phyloP scores from a whole-genome alignment of 306 rosid species.

The Mucuna pruriens region DNA sequence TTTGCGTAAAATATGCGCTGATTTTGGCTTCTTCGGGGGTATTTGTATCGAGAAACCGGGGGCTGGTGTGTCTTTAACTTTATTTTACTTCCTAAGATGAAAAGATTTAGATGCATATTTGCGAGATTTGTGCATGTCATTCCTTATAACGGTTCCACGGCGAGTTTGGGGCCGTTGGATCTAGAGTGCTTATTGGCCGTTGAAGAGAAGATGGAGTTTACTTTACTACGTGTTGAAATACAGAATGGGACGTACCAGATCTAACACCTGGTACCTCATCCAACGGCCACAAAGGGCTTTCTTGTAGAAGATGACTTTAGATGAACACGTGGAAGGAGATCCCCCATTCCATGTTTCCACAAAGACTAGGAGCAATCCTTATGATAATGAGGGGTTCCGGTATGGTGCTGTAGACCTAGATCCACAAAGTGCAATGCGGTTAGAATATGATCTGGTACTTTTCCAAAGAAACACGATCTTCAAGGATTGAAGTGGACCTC shows the following conservation, averaged over 20 bases:
- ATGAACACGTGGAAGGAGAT: constrained; percentile 53
- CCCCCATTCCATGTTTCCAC: constrained; percentile 47
- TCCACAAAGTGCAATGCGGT: background rate
- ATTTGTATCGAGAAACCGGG: constrained; percentile 30
- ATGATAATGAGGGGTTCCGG: constrained; percentile 6
- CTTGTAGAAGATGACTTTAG: constrained; percentile 15
- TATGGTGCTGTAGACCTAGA: constrained; percentile 25
- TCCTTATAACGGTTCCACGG: constrained; percentile 38
- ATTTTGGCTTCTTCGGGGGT: constrained; percentile 47
- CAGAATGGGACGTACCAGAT: constrained; percentile 39
- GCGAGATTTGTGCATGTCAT: constrained; percentile 36
- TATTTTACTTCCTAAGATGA: constrained; percentile 38
- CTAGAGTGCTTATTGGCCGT: constrained; percentile 17
- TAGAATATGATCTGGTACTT: constrained; percentile 2
- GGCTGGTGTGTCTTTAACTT: constrained; percentile 41
- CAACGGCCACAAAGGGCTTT: constrained; percentile 48
- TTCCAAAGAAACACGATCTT: background rate
- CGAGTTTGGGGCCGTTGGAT: constrained; percentile 61
- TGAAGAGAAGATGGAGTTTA: constrained; percentile 17
- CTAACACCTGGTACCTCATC: constrained; percentile 38
- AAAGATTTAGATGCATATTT: constrained; percentile 24
- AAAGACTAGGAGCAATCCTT: constrained; percentile 1
- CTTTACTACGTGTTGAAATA: constrained; percentile 51
- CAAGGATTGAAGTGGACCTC: background rate
- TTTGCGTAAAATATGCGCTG: constrained; percentile 55